Base-by-base conservation (phyloP, 345 rosid species). In the Streptanthus diversifolius region DNA sequence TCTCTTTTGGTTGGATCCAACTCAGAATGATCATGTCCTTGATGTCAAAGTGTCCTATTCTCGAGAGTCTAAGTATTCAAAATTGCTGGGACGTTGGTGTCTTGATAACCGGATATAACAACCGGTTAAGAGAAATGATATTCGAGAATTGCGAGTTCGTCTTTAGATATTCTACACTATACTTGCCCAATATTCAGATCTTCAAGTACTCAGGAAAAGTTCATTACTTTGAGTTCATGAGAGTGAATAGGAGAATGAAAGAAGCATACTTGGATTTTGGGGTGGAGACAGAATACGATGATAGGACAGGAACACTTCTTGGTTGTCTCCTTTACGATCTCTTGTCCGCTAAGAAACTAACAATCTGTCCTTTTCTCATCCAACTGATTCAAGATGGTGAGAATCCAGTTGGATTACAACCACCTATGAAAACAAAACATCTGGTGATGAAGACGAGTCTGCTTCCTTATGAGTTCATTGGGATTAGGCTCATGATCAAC, bases 31-130 rank as follows among this genome's bases (percentile, higher is more conserved):
- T 86, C 3, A n/a, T 17, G 32, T 3, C 21, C 1, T 3, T 83
- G 45, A 1, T 86, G 32, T 6, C 5, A 2, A n/a, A 9, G 9
- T 45, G 72, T 52, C 82, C 80, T 0, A 11, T 53, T 59, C 60
- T 88, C 11, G 81, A 81, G 77, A 67, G 41, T 45, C 35, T 86
- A 17, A 62, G 30, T 12, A 32, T 86, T 0, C 75, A 72, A 9
- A 67, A 66, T 2, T 88, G 89, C 45, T 82, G 85, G 80, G 55
- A 66, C 2, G 40, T 81, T 0, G 80, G 52, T 43, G 1, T 64
- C 0, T n/a, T 0, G 14, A 32, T 57, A 32, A 57, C 66, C 55
- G 33, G 30, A 0, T 3, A 0, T 2, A 69, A 56, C 24, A 32
- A 21, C 7, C 45, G 64, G 45, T 68, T 84, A 8, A 68, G 41